Evolutionary conservation across 208 protist species (phyloP).

Genomic region (Borovskyia barvae): DNA sequence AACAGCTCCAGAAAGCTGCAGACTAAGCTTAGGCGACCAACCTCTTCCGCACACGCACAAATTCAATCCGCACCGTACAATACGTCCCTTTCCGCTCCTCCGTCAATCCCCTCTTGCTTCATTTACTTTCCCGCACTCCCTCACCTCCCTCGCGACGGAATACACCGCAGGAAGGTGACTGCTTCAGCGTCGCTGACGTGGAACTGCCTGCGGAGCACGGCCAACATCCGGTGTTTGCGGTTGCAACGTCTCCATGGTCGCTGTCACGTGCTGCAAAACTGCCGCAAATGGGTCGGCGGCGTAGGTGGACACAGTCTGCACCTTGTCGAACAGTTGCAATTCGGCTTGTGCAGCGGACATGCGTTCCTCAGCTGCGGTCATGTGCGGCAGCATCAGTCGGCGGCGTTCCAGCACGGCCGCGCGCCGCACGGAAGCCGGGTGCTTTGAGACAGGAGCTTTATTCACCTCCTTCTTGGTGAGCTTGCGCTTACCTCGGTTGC

Average conservation of each 20-base stretch:
- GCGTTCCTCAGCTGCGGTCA: slow-evolving; percentile 36
- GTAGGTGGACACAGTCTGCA: slow-evolving; percentile 46
- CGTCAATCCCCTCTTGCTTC: too few species aligned
- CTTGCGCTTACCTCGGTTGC: background rate
- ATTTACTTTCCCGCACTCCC: too few species aligned
- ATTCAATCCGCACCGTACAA: too few species aligned
- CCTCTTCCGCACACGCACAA: too few species aligned
- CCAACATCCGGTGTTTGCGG: slow-evolving; percentile 78
- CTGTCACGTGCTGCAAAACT: slow-evolving; percentile 53
- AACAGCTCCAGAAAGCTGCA: too few species aligned
- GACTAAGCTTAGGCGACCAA: too few species aligned
- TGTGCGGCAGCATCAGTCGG: slow-evolving; percentile 3
- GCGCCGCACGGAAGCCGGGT: slow-evolving; percentile 12
- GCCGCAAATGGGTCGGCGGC: slow-evolving; percentile 53
- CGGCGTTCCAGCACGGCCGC: slow-evolving; percentile 13
- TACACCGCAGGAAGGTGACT: too few species aligned
- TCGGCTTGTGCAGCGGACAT: slow-evolving; percentile 55
- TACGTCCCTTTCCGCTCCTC: too few species aligned
- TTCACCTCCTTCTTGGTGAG: slow-evolving; percentile 12
- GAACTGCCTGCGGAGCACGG: slow-evolving; percentile 4
- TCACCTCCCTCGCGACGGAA: too few species aligned
- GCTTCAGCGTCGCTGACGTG: too few species aligned
- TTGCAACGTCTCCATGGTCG: slow-evolving; percentile 62
- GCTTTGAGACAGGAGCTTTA: slow-evolving; percentile 4
- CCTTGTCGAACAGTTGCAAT: slow-evolving; percentile 55